Evolutionary conservation across 164 flowering plant species (phyloP), one percentile per base, ranked within the genome.

Genomic region (Tetracentron sinense): DNA sequence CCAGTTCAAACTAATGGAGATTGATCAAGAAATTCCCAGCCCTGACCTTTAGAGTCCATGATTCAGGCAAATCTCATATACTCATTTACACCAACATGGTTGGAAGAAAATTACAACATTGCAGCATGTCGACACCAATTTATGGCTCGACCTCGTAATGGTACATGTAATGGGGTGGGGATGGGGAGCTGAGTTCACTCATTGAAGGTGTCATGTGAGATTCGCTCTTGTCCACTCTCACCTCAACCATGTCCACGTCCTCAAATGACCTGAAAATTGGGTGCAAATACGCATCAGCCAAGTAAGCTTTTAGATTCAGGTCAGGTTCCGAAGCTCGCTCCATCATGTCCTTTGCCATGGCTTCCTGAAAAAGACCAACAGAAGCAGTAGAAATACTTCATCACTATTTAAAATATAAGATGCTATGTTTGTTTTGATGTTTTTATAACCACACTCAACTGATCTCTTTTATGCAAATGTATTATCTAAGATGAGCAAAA

Each of bases 241-340:
- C 84, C 62, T 89, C 84, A 21, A 66, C 78, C 60, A 74, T 25
- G 51, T 88, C 95, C 20, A 83, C 78, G 63, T 84, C 89, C 64
- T 81, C 82, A 54, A 85, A 88, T 6, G 96, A 81, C 5, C 44
- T 79, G 85, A 90, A 92, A 38, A 90, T 85, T 0, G 97, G 99
- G 71, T 95, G 99, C 79, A 92, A 67, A 65, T 95, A 95, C 22
- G 97, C 97, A 81, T 95, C 92, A 22, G 89, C 79, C 63, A 95
- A 69, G 77, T 77, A 85, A 8, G 91, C 79, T 63, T 80, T 86
- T 30, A 92, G 50, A 68, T 88, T 83, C 4, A 79, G 69, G 51
- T 82, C 77, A 0, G 92, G 83, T 65, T 85, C 94, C 42, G 87
- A 56, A 16, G 73, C 65, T 15, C 66, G 71, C 62, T 89, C 99